Evolutionary conservation across 2,329 filamentous ascomycete species (phyloP).

Genomic region (Rhynchosporium agropyri): DNA sequence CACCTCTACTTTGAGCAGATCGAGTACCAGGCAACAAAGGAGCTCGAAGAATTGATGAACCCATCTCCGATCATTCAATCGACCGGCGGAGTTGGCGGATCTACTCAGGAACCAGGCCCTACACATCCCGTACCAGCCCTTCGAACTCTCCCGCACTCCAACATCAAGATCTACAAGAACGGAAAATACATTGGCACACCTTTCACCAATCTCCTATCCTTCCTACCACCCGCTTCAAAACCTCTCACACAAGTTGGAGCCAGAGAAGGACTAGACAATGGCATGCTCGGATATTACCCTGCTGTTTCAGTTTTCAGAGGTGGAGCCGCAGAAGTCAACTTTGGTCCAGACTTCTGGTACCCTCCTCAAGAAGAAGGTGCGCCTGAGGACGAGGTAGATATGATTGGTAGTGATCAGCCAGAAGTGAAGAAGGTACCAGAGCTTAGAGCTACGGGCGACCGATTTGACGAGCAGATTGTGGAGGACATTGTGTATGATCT

Average conservation of each 20-base stretch:
- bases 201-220: slow-evolving; percentile 85
- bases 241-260: slow-evolving; percentile 69
- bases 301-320: slow-evolving; percentile 90
- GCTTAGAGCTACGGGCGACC: slow-evolving; percentile 68
- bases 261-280: slow-evolving; percentile 87
- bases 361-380: slow-evolving; percentile 65
- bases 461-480: slow-evolving; percentile 90
- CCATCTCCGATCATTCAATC: slow-evolving; percentile 56
- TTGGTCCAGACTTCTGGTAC: slow-evolving; percentile 91
- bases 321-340: slow-evolving; percentile 89
- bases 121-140: slow-evolving; percentile 75
- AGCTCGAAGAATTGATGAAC: slow-evolving; percentile 83
- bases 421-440: slow-evolving; percentile 34
- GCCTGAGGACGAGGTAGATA: slow-evolving; percentile 51
- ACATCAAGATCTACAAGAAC: slow-evolving; percentile 91
- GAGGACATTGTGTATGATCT: slow-evolving; percentile 94
- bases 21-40: slow-evolving; percentile 84
- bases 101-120: slow-evolving; percentile 62
- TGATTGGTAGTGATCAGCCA: slow-evolving; percentile 47
- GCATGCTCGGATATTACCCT: slow-evolving; percentile 93
- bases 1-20: slow-evolving; percentile 94
- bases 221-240: slow-evolving; percentile 85
- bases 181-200: slow-evolving; percentile 82
- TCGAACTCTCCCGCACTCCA: slow-evolving; percentile 82
- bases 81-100: slow-evolving; percentile 42